Evolutionary conservation across 2,329 filamentous ascomycete genomes (phyloP).

Genomic region (Chrysoporthe austroafricana): DNA sequence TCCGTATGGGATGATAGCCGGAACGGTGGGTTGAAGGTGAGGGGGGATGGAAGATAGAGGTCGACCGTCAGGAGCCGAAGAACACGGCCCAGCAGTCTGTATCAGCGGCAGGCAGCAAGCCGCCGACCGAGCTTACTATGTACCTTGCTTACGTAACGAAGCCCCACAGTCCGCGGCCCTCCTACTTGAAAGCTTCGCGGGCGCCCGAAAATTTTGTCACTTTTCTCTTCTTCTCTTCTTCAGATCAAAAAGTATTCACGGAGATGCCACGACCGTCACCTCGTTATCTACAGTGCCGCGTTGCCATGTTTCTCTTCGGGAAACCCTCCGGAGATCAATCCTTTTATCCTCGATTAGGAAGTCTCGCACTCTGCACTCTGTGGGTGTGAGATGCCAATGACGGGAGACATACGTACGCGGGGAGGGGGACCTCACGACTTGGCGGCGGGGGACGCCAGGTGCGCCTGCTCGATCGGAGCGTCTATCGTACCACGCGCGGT

Average conservation of each 20-base stretch:
- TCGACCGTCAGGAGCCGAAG: background rate
- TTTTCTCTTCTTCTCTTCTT: slow-evolving; percentile 49
- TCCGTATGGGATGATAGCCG: background rate
- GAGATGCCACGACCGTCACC: slow-evolving; percentile 68
- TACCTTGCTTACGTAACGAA: background rate
- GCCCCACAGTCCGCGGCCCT: background rate
- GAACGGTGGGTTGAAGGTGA: background rate
- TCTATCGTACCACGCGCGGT: background rate
- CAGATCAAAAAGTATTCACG: slow-evolving; percentile 65
- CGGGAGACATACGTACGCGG: slow-evolving; percentile 53
- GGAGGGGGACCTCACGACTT: background rate
- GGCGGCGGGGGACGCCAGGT: slow-evolving; percentile 6
- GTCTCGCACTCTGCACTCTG: slow-evolving; percentile 54
- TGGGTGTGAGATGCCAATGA: slow-evolving; percentile 64
- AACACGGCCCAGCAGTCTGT: background rate
- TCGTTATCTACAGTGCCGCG: slow-evolving; percentile 61
- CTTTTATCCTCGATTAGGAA: slow-evolving; percentile 62
- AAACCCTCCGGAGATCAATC: slow-evolving; percentile 61
- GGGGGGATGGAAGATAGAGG: background rate
- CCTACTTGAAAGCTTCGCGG: slow-evolving; percentile 27
- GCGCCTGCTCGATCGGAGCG: background rate
- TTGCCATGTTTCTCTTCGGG: slow-evolving; percentile 57
- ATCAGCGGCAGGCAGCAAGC: background rate
- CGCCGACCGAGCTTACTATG: background rate
- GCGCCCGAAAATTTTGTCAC: slow-evolving; percentile 38